Evolutionary conservation across 163 green algal species (phyloP).

Genomic region (Volvox carteri): DNA sequence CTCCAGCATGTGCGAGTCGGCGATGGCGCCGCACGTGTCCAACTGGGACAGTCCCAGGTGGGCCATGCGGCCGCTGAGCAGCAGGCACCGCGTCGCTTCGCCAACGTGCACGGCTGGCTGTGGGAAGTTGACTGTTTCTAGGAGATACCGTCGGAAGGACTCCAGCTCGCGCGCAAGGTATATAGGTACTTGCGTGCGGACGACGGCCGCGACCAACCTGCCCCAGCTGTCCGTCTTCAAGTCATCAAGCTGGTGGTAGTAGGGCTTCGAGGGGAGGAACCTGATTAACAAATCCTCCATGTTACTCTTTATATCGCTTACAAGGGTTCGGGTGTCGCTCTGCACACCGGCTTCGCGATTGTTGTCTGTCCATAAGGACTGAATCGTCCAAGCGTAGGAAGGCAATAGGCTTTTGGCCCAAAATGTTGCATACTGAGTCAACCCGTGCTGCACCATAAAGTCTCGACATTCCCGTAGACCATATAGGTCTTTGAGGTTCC

Average conservation of each 20-base stretch:
- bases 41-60: background rate
- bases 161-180: background rate
- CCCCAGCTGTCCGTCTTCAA: background rate
- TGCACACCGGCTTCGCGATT: background rate
- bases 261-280: background rate
- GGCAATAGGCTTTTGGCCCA: background rate
- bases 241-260: constrained; percentile 4
- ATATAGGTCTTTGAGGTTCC: background rate
- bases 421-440: background rate
- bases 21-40: background rate
- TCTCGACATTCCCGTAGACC: background rate
- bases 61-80: background rate
- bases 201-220: background rate
- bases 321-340: background rate
- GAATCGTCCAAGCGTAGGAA: background rate
- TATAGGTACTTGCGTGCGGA: background rate
- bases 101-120: background rate
- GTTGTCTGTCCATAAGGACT: constrained; percentile 4
- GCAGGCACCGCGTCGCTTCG: background rate
- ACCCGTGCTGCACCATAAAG: constrained; percentile 1
- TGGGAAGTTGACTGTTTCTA: background rate
- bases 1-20: background rate
- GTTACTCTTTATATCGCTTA: background rate
- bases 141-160: background rate
- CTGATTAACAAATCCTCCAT: background rate